phyloP scores from a whole-genome alignment of 192 early-diverging fungal genomes.

The Nowakowskiella sp. region DNA sequence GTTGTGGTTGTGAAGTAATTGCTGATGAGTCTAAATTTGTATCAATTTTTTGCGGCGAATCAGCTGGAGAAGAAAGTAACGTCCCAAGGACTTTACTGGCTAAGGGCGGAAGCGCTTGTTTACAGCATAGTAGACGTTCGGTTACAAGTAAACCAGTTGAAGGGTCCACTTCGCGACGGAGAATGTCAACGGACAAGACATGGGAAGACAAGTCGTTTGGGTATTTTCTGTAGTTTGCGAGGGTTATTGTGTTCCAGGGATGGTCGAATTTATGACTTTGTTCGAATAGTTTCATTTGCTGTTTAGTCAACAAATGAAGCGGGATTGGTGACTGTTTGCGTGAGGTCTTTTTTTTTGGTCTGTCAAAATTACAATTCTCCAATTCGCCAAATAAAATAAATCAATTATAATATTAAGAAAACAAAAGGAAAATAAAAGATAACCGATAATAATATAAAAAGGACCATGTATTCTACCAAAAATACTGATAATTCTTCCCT shows the following conservation, averaged over 20 bases:
- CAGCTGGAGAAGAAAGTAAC: background rate
- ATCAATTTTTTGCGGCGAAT: background rate
- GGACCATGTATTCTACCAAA: no score
- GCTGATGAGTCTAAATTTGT: background rate
- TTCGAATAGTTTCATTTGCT: constrained; percentile 86
- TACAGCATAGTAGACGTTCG: constrained; percentile 82
- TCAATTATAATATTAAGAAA: no score
- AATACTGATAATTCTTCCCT: no score
- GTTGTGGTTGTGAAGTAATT: background rate
- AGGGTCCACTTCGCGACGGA: constrained; percentile 72
- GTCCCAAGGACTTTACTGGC: background rate
- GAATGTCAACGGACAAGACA: constrained; percentile 83
- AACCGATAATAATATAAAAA: no score
- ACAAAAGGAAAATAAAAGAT: no score
- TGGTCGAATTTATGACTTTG: constrained; percentile 69
- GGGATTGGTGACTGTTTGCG: no score
- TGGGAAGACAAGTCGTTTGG: constrained; percentile 90
- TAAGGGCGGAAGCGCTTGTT: constrained; percentile 70
- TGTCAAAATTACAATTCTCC: no score
- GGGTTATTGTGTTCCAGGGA: constrained; percentile 61
- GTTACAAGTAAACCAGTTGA: constrained; percentile 78
- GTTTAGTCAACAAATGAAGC: constrained; percentile 64
- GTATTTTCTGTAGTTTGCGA: constrained; percentile 94
- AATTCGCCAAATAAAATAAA: no score
- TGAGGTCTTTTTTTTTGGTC: no score